Percentiles rank a stretch among this genome's conserved stretches.
Evolutionary conservation across 305 asterid genomes (phyloP).

Genomic region (Fraxinus floribunda): DNA sequence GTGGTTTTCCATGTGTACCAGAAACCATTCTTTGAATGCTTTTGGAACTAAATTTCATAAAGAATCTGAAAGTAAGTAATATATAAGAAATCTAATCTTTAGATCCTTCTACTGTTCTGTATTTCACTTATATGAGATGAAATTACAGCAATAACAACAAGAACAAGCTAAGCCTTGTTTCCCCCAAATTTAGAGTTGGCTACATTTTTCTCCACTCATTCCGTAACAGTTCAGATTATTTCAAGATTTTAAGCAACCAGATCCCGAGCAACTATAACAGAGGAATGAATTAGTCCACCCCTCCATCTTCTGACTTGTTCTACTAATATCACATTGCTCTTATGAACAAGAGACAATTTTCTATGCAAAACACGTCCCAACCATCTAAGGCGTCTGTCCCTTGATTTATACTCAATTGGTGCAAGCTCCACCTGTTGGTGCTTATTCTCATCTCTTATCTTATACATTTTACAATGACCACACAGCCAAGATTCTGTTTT

Average conservation of each 20-base stretch:
- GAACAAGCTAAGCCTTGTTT: not conserved
- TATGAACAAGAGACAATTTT: not conserved
- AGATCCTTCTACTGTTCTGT: not conserved
- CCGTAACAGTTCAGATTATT: not conserved
- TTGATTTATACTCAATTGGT: not conserved
- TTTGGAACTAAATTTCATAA: not conserved
- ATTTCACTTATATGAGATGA: constrained; percentile 1
- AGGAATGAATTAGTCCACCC: not conserved
- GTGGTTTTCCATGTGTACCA: not conserved
- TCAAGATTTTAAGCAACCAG: not conserved
- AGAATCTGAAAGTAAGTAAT: not conserved
- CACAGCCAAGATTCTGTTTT: not conserved
- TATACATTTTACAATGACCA: not conserved
- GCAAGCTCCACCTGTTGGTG: not conserved
- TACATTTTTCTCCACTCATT: not conserved
- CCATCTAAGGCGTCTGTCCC: not conserved
- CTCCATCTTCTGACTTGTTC: not conserved
- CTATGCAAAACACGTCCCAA: not conserved
- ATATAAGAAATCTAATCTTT: not conserved
- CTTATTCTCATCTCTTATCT: not conserved
- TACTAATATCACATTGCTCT: not conserved
- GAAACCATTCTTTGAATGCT: not conserved
- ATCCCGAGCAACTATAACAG: not conserved
- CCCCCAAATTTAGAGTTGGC: not conserved
- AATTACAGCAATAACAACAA: not conserved